Evolutionary conservation across 495 filamentous ascomycete species (phyloP), one percentile per base, ranked within the genome.

Genomic region (Podospora bellae-mahoneyi): DNA sequence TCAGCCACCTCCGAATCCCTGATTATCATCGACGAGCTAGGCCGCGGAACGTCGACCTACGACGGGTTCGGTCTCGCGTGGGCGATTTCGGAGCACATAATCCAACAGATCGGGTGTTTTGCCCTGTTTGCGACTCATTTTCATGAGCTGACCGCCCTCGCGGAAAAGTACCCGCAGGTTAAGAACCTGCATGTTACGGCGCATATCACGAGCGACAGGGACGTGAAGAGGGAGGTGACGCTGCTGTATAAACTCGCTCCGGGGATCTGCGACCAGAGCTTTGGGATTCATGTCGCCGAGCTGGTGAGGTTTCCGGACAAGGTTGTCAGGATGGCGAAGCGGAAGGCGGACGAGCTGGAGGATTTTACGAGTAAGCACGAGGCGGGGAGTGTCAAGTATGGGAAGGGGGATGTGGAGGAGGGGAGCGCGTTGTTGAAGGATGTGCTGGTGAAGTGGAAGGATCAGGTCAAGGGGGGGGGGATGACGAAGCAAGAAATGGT

Each of bases 21-120:
- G 63, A 97, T 99, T 76, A 97, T 99, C 79, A 96, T 98, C 73
- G 96, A 99, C 79, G 95, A 99, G 79, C 88, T 99, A n/a, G 95
- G 95, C 30, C 91, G 95, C 66, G 95, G 95, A 63, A 99, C 95
- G 1, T 97, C 93, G 68, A 99, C 96, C 0, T 99, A 99, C 78
- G 96, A 99, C 79, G 95, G 95, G 5, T 99, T 99, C 76, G 95
- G 95, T 32, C 87, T 99, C 28, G 95, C 95, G 0, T 99, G 95
- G 95, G 95, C 95, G 62, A 99, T 99, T 68, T 96, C 92, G 6
- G 95, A 99, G 78, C 92, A 98, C 76, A 98, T 99, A 68, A 85
- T 99, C 74, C 93, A 90, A 64, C 92, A 97, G 75, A 97, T 99
- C 65, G 88, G 91, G 66, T 96, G 92, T 70, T 97, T 90, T 76